Evolutionary conservation across 2,329 filamentous ascomycete species (phyloP), one percentile per base, ranked within the genome.

Genomic region (Colletotrichum chrysophilum): DNA sequence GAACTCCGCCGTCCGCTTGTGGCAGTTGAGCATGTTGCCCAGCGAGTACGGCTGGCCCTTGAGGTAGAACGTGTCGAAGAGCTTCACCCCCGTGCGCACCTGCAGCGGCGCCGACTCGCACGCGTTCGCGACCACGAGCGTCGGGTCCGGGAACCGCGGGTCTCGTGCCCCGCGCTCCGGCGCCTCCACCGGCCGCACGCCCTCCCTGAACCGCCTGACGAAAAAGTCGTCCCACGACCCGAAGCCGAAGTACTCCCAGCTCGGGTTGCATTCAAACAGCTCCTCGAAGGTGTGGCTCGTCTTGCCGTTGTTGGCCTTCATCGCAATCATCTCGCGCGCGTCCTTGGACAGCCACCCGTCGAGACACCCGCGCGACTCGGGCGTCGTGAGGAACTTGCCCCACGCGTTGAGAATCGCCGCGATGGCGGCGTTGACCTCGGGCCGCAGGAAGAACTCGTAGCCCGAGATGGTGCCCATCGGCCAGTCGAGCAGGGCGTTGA

Each of bases 161-260:
- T 28, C 24, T 13, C 24, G 10, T 7, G 34, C 21, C 28, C 88
- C 82, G 74, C 94, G 88, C 0, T 91, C 86, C 0, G 91, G 90
- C 0, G 82, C 85, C 1, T 89, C 90, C 2, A 94, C 85, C 0
- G 93, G 93, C 0, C 93, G 89, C 3, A 90, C 87, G 0, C 83
- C 74, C 26, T 90, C 87, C 10, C 84, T 86, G 70, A 94, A 88
- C 7, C 85, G 72, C 7, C 93, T 88, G 0, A 91, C 93, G 84
- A 95, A 94, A 84, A 94, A 95, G 79, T 88, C 86, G 74, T 95
- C 93, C 93, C 93, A 94, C 0, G 91, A 93, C 71, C 87, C 89
- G 85, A 87, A 94, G 21, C 93, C 93, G 77, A 90, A 87, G 80
- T 92, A 81, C 77, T 89, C 83, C 7, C 86, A 85, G 0, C 80